These are phyloP conservation scores for Deuterostichococcus epilithicus DNA, from an alignment of 139 green algal species.

Conservation along the genomic window DNA sequence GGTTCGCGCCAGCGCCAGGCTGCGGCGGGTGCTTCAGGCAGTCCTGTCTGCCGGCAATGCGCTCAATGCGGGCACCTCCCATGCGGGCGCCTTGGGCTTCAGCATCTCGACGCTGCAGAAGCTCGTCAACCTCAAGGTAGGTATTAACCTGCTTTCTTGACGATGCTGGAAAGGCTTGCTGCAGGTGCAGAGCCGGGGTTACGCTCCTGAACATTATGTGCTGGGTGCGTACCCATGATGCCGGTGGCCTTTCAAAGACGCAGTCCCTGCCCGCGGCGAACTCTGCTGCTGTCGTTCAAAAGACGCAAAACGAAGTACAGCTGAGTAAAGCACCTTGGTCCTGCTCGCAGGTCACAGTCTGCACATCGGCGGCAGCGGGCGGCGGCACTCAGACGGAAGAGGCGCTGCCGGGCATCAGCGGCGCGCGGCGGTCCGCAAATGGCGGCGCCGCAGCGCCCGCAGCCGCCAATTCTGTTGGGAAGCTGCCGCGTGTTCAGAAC, in stretches of 20 bases:
- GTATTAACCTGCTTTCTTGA: no score
- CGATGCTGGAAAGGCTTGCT: no score
- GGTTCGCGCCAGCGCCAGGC: slow-evolving; percentile 24
- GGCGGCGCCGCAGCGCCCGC: not conserved
- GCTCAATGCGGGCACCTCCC: slow-evolving; percentile 40
- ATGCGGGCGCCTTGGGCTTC: slow-evolving; percentile 23
- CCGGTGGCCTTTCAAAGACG: no score
- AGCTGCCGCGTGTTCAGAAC: not conserved
- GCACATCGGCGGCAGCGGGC: not conserved
- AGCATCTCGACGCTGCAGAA: slow-evolving; percentile 37
- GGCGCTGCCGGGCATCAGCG: not conserved
- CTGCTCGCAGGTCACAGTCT: not conserved
- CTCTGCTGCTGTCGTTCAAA: no score
- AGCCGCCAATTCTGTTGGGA: not conserved
- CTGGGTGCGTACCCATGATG: no score
- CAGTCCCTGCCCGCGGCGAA: no score
- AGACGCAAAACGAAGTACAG: no score
- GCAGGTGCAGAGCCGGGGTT: no score
- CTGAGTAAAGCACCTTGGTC: no score
- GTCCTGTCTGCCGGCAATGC: slow-evolving; percentile 39
- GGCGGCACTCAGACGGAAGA: not conserved
- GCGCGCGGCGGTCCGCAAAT: not conserved
- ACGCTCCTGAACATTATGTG: no score
- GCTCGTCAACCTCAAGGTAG: slow-evolving; percentile 39
- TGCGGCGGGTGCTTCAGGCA: slow-evolving; percentile 10